Percentiles rank a stretch among this genome's conserved stretches.
Evolutionary conservation across 2,329 filamentous ascomycete genomes (phyloP).

Genomic region (Neonectria coccinea): DNA sequence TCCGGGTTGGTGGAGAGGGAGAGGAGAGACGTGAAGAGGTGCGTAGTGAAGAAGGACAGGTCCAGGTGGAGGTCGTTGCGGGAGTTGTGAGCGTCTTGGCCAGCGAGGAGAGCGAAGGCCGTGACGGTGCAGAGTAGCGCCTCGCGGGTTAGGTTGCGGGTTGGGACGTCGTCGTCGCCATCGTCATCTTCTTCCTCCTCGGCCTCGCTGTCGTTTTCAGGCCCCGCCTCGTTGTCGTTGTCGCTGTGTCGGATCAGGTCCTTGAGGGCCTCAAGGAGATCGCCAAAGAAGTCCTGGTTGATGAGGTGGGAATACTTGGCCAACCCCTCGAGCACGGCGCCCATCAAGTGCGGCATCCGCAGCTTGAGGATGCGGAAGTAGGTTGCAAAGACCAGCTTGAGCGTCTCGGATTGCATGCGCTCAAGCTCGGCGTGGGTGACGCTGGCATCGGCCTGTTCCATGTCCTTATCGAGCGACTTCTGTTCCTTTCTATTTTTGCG

Average conservation of each 20-base stretch:
- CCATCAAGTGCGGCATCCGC: slow-evolving; percentile 86
- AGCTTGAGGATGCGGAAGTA: slow-evolving; percentile 96
- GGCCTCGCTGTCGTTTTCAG: slow-evolving; percentile 51
- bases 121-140: slow-evolving; percentile 94
- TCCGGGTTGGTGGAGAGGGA: slow-evolving; percentile 84
- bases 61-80: slow-evolving; percentile 87
- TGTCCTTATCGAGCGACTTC: slow-evolving; percentile 90
- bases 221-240: slow-evolving; percentile 61
- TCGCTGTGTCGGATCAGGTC: slow-evolving; percentile 87
- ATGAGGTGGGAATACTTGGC: slow-evolving; percentile 96
- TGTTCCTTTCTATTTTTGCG: slow-evolving; percentile 87
- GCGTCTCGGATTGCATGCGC: slow-evolving; percentile 91
- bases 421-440: slow-evolving; percentile 94
- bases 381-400: slow-evolving; percentile 94
- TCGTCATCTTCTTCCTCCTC: slow-evolving; percentile 57
- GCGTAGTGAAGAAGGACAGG: slow-evolving; percentile 92
- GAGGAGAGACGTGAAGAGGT: slow-evolving; percentile 89
- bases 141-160: slow-evolving; percentile 84
- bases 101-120: slow-evolving; percentile 93
- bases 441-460: slow-evolving; percentile 89
- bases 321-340: slow-evolving; percentile 93
- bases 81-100: slow-evolving; percentile 90
- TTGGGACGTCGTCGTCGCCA: slow-evolving; percentile 60
- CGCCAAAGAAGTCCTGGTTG: slow-evolving; percentile 99
- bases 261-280: slow-evolving; percentile 92